Conservation (phyloP, 208 protist species). For the Histomonas meleagridis region DNA sequence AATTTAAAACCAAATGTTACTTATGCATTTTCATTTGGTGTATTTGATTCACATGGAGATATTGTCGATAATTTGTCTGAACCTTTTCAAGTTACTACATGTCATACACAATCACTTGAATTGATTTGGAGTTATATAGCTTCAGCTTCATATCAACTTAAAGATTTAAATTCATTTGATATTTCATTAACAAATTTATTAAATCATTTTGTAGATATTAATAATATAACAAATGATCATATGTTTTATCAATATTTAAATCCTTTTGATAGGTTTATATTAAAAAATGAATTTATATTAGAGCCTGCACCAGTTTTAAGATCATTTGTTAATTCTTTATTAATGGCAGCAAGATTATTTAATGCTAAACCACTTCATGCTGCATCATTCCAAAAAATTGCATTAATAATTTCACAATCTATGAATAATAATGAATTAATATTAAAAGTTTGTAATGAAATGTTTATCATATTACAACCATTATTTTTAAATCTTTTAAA, state of each 20-base stretch:
- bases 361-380: neutral
- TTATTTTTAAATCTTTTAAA: neutral
- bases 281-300: neutral
- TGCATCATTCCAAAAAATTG: neutral
- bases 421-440: neutral
- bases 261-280: neutral
- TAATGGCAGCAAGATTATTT: conserved; percentile 20
- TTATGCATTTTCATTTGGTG: neutral
- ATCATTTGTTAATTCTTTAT: neutral
- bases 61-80: conserved; percentile 3
- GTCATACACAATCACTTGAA: neutral
- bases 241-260: neutral
- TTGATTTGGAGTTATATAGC: neutral
- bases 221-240: neutral
- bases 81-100: neutral
- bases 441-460: neutral
- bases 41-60: neutral
- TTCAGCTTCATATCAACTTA: neutral
- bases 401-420: neutral
- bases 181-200: neutral
- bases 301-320: neutral
- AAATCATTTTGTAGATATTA: neutral
- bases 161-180: neutral
- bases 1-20: neutral
- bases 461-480: neutral